Conservation (phyloP, 257 asterid species). For the Lantana camara region DNA sequence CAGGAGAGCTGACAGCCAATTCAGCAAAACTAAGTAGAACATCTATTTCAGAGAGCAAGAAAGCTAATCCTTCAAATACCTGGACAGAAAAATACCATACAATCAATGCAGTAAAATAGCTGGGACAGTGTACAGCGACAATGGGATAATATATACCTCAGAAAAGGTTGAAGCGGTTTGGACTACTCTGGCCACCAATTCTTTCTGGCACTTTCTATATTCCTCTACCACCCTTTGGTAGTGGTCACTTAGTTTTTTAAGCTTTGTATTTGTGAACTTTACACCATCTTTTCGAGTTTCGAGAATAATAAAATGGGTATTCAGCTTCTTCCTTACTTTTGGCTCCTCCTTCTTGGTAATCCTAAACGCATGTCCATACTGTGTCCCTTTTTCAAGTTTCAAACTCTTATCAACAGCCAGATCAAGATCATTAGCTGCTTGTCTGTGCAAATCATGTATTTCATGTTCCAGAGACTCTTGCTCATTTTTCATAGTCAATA, state of each 20-base stretch:
- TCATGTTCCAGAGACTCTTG: conserved; percentile 76
- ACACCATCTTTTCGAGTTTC: conserved; percentile 99
- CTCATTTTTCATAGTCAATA: conserved; percentile 62
- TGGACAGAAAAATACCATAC: conserved; percentile 30
- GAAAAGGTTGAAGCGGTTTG: conserved; percentile 82
- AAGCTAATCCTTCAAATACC: conserved; percentile 86
- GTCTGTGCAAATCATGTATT: conserved; percentile 75
- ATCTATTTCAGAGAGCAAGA: conserved; percentile 82
- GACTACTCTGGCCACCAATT: conserved; percentile 85
- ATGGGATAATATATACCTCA: conserved; percentile 56
- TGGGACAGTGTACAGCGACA: conserved; percentile 11
- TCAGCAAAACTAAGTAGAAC: conserved; percentile 98
- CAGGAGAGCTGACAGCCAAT: conserved; percentile 84
- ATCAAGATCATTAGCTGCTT: conserved; percentile 85
- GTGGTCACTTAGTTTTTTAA: conserved; percentile 76
- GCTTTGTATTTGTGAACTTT: conserved; percentile 88
- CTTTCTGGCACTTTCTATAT: conserved; percentile 90
- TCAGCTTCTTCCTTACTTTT: conserved; percentile 89
- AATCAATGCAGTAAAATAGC: conserved; percentile 20
- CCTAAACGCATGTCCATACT: conserved; percentile 90
- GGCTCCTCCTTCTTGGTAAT: conserved; percentile 99
- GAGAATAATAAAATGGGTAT: conserved; percentile 81
- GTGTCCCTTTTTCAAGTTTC: conserved; percentile 88
- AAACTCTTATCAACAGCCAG: conserved; percentile 76
- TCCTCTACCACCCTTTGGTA: conserved; percentile 90